phyloP scores from a whole-genome alignment of 306 rosid species.

The Gleditsia sinensis region DNA sequence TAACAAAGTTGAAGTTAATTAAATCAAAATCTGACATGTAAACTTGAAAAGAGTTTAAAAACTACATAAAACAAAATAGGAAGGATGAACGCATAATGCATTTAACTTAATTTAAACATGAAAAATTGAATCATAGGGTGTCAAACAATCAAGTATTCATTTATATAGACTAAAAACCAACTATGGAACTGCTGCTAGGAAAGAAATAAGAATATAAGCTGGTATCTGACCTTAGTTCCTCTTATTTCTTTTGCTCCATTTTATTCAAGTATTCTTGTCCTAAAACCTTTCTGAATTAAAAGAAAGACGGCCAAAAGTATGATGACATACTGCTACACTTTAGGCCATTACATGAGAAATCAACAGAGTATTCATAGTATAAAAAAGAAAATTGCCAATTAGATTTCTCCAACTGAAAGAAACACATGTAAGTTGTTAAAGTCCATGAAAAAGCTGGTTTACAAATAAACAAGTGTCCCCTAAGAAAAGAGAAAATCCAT shows the following conservation, averaged over 20 bases:
- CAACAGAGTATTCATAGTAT: neutral
- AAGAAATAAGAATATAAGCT: conserved; percentile 3
- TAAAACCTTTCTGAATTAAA: conserved; percentile 70
- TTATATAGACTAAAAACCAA: neutral
- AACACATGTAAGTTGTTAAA: neutral
- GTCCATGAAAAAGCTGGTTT: neutral
- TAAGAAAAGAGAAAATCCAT: neutral
- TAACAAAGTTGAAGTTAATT: no score
- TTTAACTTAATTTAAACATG: no score
- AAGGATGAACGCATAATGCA: no score
- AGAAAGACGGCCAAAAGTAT: conserved; percentile 18
- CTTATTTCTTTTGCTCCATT: conserved; percentile 88
- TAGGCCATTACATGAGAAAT: neutral
- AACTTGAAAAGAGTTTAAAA: no score
- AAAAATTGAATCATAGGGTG: no score
- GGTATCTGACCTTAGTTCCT: conserved; percentile 71
- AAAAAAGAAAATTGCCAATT: neutral
- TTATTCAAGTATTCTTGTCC: conserved; percentile 90
- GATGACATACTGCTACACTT: conserved; percentile 28
- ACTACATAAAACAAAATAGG: no score
- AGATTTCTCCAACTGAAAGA: neutral
- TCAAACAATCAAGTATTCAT: conserved; percentile 5
- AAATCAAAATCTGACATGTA: no score
- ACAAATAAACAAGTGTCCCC: neutral
- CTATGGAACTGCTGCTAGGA: conserved; percentile 27